phyloP scores from a whole-genome alignment of 2,329 filamentous ascomycete genomes.

The Rhinocladiella similis region DNA sequence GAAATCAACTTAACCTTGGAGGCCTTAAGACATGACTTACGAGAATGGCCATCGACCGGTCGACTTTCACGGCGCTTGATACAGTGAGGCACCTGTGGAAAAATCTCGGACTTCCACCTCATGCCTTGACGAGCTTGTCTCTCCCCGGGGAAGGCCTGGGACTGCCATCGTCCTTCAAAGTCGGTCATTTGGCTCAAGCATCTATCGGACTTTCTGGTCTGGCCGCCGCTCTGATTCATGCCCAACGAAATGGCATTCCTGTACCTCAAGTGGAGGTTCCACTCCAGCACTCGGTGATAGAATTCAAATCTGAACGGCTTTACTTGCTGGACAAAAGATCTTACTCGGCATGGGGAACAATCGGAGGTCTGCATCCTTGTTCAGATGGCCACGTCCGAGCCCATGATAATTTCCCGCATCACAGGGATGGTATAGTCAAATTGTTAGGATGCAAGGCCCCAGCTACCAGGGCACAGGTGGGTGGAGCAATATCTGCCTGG shows the following conservation, averaged over 20 bases:
- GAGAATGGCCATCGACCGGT: background rate
- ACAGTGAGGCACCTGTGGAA: slow-evolving; percentile 3
- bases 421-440: slow-evolving; percentile 45
- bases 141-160: background rate
- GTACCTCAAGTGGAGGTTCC: slow-evolving; percentile 46
- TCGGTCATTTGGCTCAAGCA: slow-evolving; percentile 54
- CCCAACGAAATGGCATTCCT: slow-evolving; percentile 32
- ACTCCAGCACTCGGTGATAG: slow-evolving; percentile 48
- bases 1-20: too few relatives aligned
- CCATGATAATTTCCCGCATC: slow-evolving; percentile 57
- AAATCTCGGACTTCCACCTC: slow-evolving; percentile 1
- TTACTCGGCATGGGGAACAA: slow-evolving; percentile 40
- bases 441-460: slow-evolving; percentile 43
- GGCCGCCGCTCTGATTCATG: slow-evolving; percentile 49
- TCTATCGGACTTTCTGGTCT: slow-evolving; percentile 55
- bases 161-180: slow-evolving; percentile 55
- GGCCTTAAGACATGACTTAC: too few relatives aligned
- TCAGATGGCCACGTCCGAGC: slow-evolving; percentile 56
- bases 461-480: slow-evolving; percentile 43
- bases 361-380: slow-evolving; percentile 55
- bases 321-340: slow-evolving; percentile 46
- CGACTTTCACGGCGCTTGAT: background rate
- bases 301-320: slow-evolving; percentile 56
- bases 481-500: slow-evolving; percentile 42
- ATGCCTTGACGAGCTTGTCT: background rate